These are phyloP conservation scores for Cetradonia linearis DNA, from an alignment of 495 filamentous ascomycete species.

Conservation along the genomic window DNA sequence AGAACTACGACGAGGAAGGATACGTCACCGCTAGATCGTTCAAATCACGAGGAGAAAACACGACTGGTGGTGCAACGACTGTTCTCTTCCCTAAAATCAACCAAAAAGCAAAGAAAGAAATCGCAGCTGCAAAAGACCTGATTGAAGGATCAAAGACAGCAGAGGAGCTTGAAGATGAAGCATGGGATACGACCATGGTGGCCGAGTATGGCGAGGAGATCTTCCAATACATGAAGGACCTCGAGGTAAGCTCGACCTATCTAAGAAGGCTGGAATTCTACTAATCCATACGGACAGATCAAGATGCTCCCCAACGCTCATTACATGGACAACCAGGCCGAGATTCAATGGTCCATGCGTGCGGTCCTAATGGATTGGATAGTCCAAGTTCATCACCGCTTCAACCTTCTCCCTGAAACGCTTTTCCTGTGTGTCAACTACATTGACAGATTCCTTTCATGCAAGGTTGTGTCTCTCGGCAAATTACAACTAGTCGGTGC, in stretches of 20 bases:
- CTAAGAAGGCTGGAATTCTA: background rate
- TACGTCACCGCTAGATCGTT: conserved; percentile 69
- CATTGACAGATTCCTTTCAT: conserved; percentile 91
- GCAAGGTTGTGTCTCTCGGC: conserved; percentile 84
- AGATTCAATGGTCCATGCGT: conserved; percentile 98
- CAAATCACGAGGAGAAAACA: conserved; percentile 67
- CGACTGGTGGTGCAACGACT: conserved; percentile 60
- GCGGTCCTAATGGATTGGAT: conserved; percentile 97
- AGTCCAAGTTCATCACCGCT: conserved; percentile 88
- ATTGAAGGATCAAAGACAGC: conserved; percentile 50
- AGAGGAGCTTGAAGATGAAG: conserved; percentile 74
- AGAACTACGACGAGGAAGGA: conserved; percentile 72
- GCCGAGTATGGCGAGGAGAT: conserved; percentile 94
- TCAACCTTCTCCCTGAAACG: conserved; percentile 84
- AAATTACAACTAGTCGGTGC: conserved; percentile 96
- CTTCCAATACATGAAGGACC: conserved; percentile 75
- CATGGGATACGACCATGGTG: conserved; percentile 95
- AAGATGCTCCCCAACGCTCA: conserved; percentile 74
- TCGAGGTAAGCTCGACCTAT: conserved; percentile 58
- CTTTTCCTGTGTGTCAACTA: conserved; percentile 90
- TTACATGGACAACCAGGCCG: conserved; percentile 95
- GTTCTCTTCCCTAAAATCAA: conserved; percentile 63
- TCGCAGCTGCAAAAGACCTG: conserved; percentile 55
- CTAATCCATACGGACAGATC: conserved; percentile 41
- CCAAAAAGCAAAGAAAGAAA: conserved; percentile 50